Evolutionary conservation across 2,329 filamentous ascomycete species (phyloP), one percentile per base, ranked within the genome.

Genomic region (Epicoccum sorghinum): DNA sequence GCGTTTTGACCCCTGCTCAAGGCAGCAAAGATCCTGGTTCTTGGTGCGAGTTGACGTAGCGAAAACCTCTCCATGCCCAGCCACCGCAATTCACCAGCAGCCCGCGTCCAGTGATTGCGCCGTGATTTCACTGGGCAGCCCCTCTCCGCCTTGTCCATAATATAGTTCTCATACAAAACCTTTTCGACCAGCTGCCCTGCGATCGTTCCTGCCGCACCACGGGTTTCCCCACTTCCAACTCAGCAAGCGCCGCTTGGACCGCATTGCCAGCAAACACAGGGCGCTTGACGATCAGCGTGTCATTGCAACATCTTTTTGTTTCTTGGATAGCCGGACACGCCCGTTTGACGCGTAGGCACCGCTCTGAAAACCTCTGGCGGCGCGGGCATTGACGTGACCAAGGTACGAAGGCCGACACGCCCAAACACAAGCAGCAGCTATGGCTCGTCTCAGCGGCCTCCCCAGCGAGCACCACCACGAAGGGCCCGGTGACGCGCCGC

Each of bases 401-500:
- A 46, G 52, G 44, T 10, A 30, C 9, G 25, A 6, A 46, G 52
- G 44, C 37, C 43, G 49, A 48, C 42, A 52, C 51, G 22, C 47
- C 29, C 7, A 39, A 39, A 39, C 24, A 29, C 8, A 23, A 41
- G 18, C 18, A 18, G 18, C 38, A 41, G 55, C 45, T 57, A 74
- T 74, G 70, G 71, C 70, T 55, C 69, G 69, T 39, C 62, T 71
- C 41, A 69, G 65, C 55, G 68, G 70, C 46, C 65, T 72, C 7
- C 66, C 69, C 39, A 71, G 70, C 32, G 70, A 73, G 60, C 71
- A 71, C 62, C 72, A 73, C 53, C 65, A 68, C 53, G 63, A 69
- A 43, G 71, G 70, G 25, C 70, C 71, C 22, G 71, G 68, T 8
- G 70, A 73, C 50, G 64, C 68, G 37, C 64, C 69, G 7, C 68